A percentile compares a stretch with the other conserved stretches of the same genome.
These are phyloP conservation scores for Leptosphaerulina australis DNA, from an alignment of 2,329 filamentous ascomycete genomes.

Conservation along the genomic window DNA sequence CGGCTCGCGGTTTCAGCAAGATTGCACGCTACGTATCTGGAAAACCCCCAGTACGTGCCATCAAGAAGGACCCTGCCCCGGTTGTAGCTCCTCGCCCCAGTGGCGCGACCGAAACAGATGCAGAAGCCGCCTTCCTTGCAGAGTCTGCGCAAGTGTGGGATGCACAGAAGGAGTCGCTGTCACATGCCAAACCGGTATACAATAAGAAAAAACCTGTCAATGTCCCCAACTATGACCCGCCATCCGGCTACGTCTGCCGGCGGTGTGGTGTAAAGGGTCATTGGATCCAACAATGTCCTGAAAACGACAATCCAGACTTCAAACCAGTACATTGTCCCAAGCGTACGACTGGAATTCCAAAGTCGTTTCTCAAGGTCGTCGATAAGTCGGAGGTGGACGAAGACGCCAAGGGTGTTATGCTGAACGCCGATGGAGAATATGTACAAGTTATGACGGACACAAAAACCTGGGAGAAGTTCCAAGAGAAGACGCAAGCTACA, in stretches of 20 bases:
- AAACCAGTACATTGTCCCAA: slow-evolving; percentile 93
- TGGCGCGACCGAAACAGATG: slow-evolving; percentile 81
- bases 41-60: slow-evolving; percentile 85
- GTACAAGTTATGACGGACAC: slow-evolving; percentile 96
- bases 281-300: slow-evolving; percentile 97
- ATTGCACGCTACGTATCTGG: slow-evolving; percentile 95
- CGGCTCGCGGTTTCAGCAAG: slow-evolving; percentile 83
- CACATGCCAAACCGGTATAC: slow-evolving; percentile 63
- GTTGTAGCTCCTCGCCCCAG: slow-evolving; percentile 12
- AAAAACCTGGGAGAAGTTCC: slow-evolving; percentile 94
- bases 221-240: slow-evolving; percentile 90
- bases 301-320: slow-evolving; percentile 96
- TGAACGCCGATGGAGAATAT: slow-evolving; percentile 96
- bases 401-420: slow-evolving; percentile 88
- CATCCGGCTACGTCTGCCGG: slow-evolving; percentile 93
- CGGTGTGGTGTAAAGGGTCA: slow-evolving; percentile 97
- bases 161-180: slow-evolving; percentile 90
- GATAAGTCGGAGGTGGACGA: slow-evolving; percentile 90
- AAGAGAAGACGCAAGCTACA: slow-evolving; percentile 88
- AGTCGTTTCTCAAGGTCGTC: slow-evolving; percentile 92
- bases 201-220: slow-evolving; percentile 67
- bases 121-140: slow-evolving; percentile 88
- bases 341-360: slow-evolving; percentile 94
- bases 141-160: slow-evolving; percentile 91
- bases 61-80: slow-evolving; percentile 69